Conservation (phyloP, 1,284 basidiomycete species). For the Naganishia cerealis region DNA sequence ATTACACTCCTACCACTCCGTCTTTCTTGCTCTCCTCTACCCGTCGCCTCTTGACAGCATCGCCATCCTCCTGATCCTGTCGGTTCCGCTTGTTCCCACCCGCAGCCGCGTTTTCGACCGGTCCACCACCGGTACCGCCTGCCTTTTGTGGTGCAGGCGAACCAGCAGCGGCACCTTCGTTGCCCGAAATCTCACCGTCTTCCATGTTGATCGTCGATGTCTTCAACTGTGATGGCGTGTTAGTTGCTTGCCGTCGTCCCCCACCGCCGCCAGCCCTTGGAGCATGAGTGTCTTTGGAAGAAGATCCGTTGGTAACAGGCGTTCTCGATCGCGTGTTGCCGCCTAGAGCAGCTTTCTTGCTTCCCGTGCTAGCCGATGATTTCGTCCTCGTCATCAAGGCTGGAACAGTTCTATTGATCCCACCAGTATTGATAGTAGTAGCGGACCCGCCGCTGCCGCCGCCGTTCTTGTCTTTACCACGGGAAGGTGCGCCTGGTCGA, state of each 20-base stretch:
- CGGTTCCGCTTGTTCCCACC: conserved; percentile 18
- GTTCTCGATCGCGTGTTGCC: conserved; percentile 1
- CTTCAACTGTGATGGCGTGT: conserved; percentile 16
- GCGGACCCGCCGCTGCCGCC: background rate
- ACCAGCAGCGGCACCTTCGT: background rate
- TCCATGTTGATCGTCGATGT: conserved; percentile 20
- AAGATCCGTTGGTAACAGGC: background rate
- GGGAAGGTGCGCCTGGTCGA: background rate
- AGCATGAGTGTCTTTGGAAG: background rate
- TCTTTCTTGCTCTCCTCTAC: conserved; percentile 20
- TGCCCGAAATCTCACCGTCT: conserved; percentile 25
- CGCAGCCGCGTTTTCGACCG: background rate
- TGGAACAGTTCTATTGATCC: background rate
- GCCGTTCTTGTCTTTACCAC: conserved; percentile 8
- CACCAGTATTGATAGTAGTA: background rate
- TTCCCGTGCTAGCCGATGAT: background rate
- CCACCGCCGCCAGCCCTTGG: background rate
- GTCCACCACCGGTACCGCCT: background rate
- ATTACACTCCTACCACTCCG: background rate
- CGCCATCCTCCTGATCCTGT: conserved; percentile 13
- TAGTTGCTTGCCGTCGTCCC: conserved; percentile 13
- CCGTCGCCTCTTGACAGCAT: conserved; percentile 14
- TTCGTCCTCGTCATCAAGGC: conserved; percentile 5
- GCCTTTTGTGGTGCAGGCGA: background rate
- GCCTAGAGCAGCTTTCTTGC: background rate